phyloP scores from a whole-genome alignment of 1,284 basidiomycete genomes.

The Ustilago tritici region DNA sequence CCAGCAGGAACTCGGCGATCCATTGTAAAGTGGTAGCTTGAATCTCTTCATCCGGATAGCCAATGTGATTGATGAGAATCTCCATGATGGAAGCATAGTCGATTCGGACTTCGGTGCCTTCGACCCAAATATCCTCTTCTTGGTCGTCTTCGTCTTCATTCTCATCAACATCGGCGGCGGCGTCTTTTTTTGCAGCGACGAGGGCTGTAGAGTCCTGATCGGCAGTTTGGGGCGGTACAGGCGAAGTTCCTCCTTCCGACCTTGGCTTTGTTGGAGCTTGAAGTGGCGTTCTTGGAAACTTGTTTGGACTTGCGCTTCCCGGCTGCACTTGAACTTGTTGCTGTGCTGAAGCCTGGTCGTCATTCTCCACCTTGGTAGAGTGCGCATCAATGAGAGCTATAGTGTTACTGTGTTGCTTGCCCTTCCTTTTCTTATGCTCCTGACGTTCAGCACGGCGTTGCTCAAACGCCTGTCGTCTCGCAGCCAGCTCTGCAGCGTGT shows the following conservation, averaged over 20 bases:
- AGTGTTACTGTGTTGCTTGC: conserved; percentile 67
- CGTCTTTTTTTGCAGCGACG: conserved; percentile 10
- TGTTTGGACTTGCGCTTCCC: conserved; percentile 34
- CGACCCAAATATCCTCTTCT: conserved; percentile 79
- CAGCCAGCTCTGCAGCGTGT: conserved; percentile 57
- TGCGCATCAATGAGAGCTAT: not conserved
- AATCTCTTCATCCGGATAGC: conserved; percentile 75
- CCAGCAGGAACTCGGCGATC: conserved; percentile 89
- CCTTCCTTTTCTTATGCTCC: conserved; percentile 72
- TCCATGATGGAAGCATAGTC: conserved; percentile 93
- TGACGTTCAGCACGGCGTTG: conserved; percentile 32
- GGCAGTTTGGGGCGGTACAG: conserved; percentile 15
- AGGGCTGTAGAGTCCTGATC: conserved; percentile 9
- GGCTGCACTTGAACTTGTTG: conserved; percentile 36
- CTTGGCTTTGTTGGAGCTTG: conserved; percentile 5
- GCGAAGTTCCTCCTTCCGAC: conserved; percentile 27
- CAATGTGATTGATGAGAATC: conserved; percentile 90
- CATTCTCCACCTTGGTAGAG: not conserved
- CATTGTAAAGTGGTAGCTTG: conserved; percentile 77
- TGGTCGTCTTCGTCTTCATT: conserved; percentile 68
- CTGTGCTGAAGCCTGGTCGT: conserved; percentile 71
- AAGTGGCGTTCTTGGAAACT: conserved; percentile 17
- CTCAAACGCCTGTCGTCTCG: conserved; percentile 37
- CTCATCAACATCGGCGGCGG: conserved; percentile 29
- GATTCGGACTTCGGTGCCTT: conserved; percentile 91